phyloP scores from a whole-genome alignment of 257 asterid genomes.

The Ajuga chamaepitys region DNA sequence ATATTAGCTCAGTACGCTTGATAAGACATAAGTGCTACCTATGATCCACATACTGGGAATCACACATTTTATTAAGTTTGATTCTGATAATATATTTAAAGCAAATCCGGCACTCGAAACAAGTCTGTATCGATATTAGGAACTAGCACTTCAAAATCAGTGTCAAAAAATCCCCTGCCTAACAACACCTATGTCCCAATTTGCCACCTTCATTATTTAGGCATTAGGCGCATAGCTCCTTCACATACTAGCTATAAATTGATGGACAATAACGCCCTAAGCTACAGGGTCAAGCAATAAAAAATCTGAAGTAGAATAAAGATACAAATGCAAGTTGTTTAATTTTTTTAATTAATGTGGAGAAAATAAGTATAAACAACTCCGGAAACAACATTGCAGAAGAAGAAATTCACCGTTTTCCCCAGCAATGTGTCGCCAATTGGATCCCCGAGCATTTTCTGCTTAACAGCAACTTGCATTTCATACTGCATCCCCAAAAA shows the following conservation, averaged over 20 bases:
- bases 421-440: conserved; percentile 79
- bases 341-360: background rate
- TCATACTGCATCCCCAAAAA: conserved; percentile 41
- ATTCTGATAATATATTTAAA: background rate
- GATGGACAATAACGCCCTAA: background rate
- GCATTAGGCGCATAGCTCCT: too few species aligned
- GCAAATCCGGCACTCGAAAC: background rate
- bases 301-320: background rate
- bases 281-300: background rate
- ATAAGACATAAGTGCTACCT: too few species aligned
- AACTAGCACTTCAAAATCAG: background rate
- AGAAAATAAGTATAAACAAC: background rate
- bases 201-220: too few species aligned
- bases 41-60: too few species aligned
- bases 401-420: conserved; percentile 55
- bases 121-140: background rate
- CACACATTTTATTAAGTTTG: too few species aligned
- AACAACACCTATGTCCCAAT: too few species aligned
- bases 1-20: too few species aligned
- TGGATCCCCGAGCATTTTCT: conserved; percentile 75
- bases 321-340: background rate
- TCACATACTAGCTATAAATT: background rate
- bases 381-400: background rate
- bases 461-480: conserved; percentile 56
- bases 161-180: too few species aligned